Percentiles rank a stretch among this genome's conserved stretches.
phyloP scores from a whole-genome alignment of 495 filamentous ascomycete genomes.

The Penicillium simplicissimum region DNA sequence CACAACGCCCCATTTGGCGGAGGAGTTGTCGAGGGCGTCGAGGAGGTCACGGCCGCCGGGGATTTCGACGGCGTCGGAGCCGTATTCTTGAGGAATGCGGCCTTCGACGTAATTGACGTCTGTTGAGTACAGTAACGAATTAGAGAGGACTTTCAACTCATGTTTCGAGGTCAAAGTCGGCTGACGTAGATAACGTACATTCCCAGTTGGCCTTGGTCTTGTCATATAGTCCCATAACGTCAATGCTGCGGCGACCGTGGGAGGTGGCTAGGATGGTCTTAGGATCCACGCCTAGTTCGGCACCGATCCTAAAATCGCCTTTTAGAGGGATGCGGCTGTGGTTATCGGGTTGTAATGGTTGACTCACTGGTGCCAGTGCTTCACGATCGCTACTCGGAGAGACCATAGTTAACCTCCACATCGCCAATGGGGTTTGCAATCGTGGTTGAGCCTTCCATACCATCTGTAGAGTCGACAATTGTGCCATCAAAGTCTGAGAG shows the following conservation, averaged over 20 bases:
- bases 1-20: conserved; percentile 84
- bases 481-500: conserved; percentile 90
- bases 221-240: conserved; percentile 72
- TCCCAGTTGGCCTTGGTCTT: conserved; percentile 86
- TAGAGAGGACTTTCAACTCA: not conserved
- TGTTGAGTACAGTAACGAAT: conserved; percentile 30
- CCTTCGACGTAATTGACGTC: conserved; percentile 80
- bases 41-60: conserved; percentile 65
- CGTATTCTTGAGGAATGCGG: conserved; percentile 72
- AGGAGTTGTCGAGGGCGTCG: conserved; percentile 53
- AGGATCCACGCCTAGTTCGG: conserved; percentile 80
- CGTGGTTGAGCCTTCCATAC: conserved; percentile 19
- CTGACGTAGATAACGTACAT: conserved; percentile 56
- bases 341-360: not conserved
- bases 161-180: not conserved
- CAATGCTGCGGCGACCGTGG: conserved; percentile 84
- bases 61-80: conserved; percentile 77
- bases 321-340: not conserved
- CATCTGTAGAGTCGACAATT: conserved; percentile 49
- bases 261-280: conserved; percentile 81
- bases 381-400: conserved; percentile 71
- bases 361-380: conserved; percentile 84
- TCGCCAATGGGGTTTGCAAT: not conserved
- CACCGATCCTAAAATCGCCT: conserved; percentile 61
- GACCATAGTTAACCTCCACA: conserved; percentile 11